phyloP scores from a whole-genome alignment of 2,329 filamentous ascomycete species.

The Aspergillus hortae region DNA sequence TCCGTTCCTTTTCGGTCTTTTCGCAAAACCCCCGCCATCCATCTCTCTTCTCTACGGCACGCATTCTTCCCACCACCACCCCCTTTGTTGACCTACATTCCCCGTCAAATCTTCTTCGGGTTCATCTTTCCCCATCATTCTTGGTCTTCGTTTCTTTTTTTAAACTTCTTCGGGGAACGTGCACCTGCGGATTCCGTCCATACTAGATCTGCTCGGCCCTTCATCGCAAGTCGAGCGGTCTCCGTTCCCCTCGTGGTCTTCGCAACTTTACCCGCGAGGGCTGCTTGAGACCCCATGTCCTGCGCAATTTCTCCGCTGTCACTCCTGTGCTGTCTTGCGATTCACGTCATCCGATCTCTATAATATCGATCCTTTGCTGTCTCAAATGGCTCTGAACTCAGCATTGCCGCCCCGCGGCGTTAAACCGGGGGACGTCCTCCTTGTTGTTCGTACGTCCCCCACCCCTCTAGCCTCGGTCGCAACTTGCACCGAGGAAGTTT shows the following conservation, averaged over 20 bases:
- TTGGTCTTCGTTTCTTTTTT: background rate
- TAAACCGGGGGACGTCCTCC: conserved; percentile 40
- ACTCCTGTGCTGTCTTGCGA: conserved; percentile 5
- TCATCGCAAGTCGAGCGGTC: background rate
- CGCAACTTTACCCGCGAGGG: conserved; percentile 17
- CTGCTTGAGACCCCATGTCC: conserved; percentile 28
- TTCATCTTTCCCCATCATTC: background rate
- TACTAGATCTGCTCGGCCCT: background rate
- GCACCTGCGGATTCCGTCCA: background rate
- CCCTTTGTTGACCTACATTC: background rate
- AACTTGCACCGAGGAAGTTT: conserved; percentile 1
- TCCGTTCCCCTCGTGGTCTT: conserved; percentile 3
- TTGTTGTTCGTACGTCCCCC: conserved; percentile 44
- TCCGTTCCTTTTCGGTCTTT: background rate
- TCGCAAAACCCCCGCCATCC: background rate
- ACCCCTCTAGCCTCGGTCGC: conserved; percentile 7
- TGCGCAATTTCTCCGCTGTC: conserved; percentile 20
- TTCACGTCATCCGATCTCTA: conserved; percentile 11
- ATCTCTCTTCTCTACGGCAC: background rate
- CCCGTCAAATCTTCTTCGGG: background rate
- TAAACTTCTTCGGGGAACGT: background rate
- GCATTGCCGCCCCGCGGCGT: conserved; percentile 33
- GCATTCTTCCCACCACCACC: background rate
- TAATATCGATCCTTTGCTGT: conserved; percentile 2
- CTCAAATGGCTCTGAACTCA: conserved; percentile 28